Base-by-base conservation (phyloP, 176 grass and related monocot species). In the Carex cristatella region DNA sequence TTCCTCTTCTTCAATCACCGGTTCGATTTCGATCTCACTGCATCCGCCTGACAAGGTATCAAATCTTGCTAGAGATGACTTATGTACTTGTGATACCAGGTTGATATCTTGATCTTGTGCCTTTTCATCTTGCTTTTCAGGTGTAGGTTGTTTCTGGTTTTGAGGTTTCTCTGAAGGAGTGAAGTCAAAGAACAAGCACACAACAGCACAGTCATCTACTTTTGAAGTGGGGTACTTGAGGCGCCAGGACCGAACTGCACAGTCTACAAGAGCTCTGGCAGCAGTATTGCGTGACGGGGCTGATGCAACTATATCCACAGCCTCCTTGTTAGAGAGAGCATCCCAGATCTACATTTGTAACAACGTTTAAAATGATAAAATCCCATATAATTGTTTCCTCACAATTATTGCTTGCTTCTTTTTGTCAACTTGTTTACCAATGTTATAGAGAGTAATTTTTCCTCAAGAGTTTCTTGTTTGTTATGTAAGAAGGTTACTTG, bases 291-390 rank as follows among this genome's bases (percentile, higher is more conserved):
- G 87, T 61, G 89, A 88, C 35, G 81, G 83, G 3, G 92, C 92
- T 82, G 32, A 87, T 65, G 80, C 89, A 27, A 97, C 86, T 78
- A 92, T 91, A 71, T 65, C 62, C 74, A 94, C 87, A 67, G 89
- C 94, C 84, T 97, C 90, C 38, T 83, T 87, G 81, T 97, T 94
- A 69, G 92, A 94, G 10, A 97, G 83, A 46, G 92, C 94, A 33
- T 97, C 94, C 94, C 94, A 97, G 42, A 97, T 85, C 94, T 97
- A 71, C 28, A 69, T 28, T 84, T 35, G 23, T 56, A 77, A 77
- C 27, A 54, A 54, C 1, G 12, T 32, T 31, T 54, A 30, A 77
- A 31, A 70, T 46, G 23, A 78, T 16, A 32, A 32, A 57, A 35
- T 32, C 7, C 74, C 51, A 33, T 56, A 55, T 31, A 57, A 49